Conservation (phyloP, 164 flowering plant species). For the Houttuynia cordata region DNA sequence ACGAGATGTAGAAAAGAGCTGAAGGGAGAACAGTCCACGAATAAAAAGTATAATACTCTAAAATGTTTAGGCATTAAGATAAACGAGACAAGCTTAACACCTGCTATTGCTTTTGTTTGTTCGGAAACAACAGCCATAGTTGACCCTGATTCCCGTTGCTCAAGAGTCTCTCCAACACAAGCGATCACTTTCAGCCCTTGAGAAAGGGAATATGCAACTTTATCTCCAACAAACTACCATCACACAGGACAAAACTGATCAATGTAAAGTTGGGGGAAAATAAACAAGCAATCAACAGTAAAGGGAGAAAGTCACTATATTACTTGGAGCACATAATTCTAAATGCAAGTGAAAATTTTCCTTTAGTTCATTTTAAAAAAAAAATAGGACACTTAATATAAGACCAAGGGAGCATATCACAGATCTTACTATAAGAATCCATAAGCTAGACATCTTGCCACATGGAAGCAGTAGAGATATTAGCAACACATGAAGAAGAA, state of each 20-base stretch:
- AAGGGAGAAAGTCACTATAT: not conserved
- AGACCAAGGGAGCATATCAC: no score
- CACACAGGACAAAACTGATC: not conserved
- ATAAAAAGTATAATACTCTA: not conserved
- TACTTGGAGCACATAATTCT: not conserved
- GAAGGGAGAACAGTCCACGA: not conserved
- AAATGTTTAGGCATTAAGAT: not conserved
- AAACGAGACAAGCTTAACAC: conserved; percentile 14
- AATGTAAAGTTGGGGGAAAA: not conserved
- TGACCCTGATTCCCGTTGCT: conserved; percentile 74
- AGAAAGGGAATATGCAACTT: conserved; percentile 74
- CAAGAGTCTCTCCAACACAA: conserved; percentile 81
- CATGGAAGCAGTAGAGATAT: not conserved
- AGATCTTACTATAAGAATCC: no score
- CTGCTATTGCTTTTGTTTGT: conserved; percentile 80
- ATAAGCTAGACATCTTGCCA: no score
- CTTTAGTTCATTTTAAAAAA: no score
- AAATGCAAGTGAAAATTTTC: not conserved
- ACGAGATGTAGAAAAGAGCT: no score
- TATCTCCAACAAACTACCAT: conserved; percentile 73
- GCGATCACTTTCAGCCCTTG: conserved; percentile 77
- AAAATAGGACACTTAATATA: no score
- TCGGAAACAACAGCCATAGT: conserved; percentile 67
- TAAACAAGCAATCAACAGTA: not conserved
- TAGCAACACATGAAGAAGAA: not conserved